Evolutionary conservation across 2,329 filamentous ascomycete genomes (phyloP), one percentile per base, ranked within the genome.

Genomic region (Apiospora sp.): DNA sequence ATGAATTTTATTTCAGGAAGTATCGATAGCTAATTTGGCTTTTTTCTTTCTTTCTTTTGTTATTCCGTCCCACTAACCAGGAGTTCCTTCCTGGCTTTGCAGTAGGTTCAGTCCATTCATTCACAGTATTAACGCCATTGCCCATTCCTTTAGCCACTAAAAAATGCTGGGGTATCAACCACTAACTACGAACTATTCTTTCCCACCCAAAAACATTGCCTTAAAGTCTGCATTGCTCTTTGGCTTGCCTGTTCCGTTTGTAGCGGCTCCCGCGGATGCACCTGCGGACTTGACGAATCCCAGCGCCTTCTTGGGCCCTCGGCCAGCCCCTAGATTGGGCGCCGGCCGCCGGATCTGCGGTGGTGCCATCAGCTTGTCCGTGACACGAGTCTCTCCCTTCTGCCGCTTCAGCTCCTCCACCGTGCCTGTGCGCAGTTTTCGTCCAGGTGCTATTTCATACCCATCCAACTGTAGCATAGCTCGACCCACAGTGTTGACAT

Each of bases 401-500:
- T 86, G 82, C 34, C 84, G 83, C 72, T 89, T 88, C 37, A 92
- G 81, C 73, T 92, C 88, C 19, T 86, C 84, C 30, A 87, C 79
- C 3, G 85, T 84, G 10, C 90, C 91, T 0, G 87, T 89, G 22
- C 85, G 86, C 34, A 93, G 82, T 72, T 83, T 87, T 48, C 84
- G 83, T 3, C 86, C 88, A 67, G 79, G 77, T 48, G 85, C 87
- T 64, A 92, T 87, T 69, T 89, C 86, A 70, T 85, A 78, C 7
- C 88, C 88, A 61, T 90, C 86, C 3, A 93, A 83, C 37, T 85
- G 86, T 10, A 93, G 79, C n/a, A 89, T 86, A 0, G 93, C 93
- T 78, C 89, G 93, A 37, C 95, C 95, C 0, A 93, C 93, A 48
- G 91, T 88, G 2, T 90, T 86, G 2, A 92, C 87, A 69, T 94